Evolutionary conservation across 31 red algal species (phyloP).

Genomic region (Bonnemaisonia californica): DNA sequence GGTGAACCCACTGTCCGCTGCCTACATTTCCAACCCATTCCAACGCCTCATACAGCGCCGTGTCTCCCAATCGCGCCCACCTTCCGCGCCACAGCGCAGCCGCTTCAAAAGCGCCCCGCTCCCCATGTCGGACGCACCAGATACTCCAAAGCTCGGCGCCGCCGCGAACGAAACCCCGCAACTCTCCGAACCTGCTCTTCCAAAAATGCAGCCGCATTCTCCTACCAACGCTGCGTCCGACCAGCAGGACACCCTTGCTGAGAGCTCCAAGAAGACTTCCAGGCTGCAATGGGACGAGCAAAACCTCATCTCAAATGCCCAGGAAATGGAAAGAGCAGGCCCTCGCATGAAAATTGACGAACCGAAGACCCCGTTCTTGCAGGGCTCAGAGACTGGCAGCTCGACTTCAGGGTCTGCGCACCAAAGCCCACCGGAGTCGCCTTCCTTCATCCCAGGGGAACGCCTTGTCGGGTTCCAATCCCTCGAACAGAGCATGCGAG

Average conservation of each 20-base stretch:
- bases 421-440: slow-evolving; percentile 48
- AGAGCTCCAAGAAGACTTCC: slow-evolving; percentile 47
- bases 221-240: background rate
- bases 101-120: too few relatives aligned
- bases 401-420: slow-evolving; percentile 48
- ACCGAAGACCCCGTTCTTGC: slow-evolving; percentile 50
- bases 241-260: background rate
- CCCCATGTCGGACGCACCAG: too few relatives aligned
- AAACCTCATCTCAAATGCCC: slow-evolving; percentile 56
- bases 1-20: too few relatives aligned
- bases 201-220: too few relatives aligned
- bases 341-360: slow-evolving; percentile 63
- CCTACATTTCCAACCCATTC: too few relatives aligned
- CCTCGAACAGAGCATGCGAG: slow-evolving; percentile 41
- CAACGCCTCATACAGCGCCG: too few relatives aligned
- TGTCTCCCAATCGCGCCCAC: too few relatives aligned
- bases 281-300: slow-evolving; percentile 66
- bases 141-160: too few relatives aligned
- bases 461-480: slow-evolving; percentile 54
- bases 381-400: slow-evolving; percentile 44
- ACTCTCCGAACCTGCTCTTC: too few relatives aligned
- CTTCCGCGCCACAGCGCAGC: too few relatives aligned
- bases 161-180: too few relatives aligned
- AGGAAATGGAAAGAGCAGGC: slow-evolving; percentile 56
- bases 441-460: slow-evolving; percentile 55